Percentiles rank a stretch among this genome's conserved stretches.
These are phyloP conservation scores for Hyaloperonospora brassicae DNA, from an alignment of 352 stramenopile genomes.

Conservation along the genomic window DNA sequence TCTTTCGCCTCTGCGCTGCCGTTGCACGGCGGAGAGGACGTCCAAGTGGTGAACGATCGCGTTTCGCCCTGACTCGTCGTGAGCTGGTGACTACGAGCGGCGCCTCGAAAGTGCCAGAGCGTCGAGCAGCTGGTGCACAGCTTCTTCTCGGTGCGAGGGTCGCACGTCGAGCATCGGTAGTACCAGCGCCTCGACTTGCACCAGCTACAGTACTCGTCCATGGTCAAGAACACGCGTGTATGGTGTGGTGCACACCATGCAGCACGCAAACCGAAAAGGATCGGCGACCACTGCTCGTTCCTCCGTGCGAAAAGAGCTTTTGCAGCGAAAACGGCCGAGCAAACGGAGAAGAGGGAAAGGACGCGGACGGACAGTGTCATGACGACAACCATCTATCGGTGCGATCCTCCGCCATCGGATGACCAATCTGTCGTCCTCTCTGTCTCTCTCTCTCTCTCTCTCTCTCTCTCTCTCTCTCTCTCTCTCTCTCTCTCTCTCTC, in stretches of 20 bases:
- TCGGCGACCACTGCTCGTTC: too few species aligned
- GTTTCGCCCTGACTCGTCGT: constrained; percentile 17
- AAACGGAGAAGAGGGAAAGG: too few species aligned
- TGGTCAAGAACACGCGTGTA: background rate
- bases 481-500: too few species aligned
- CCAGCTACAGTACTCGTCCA: constrained; percentile 26
- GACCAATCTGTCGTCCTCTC: too few species aligned
- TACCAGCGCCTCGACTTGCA: constrained; percentile 24
- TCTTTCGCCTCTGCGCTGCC: background rate
- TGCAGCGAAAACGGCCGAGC: too few species aligned
- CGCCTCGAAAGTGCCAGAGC: constrained; percentile 37
- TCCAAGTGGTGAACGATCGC: constrained; percentile 23
- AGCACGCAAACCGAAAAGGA: too few species aligned
- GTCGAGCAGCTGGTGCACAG: constrained; percentile 25
- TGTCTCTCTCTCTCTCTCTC: too few species aligned
- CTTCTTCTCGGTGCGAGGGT: constrained; percentile 27
- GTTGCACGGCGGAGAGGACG: background rate
- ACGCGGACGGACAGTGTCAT: too few species aligned
- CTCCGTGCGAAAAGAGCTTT: too few species aligned
- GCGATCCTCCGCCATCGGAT: too few species aligned
- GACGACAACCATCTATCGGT: too few species aligned
- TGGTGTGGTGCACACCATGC: constrained; percentile 4
- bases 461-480: too few species aligned
- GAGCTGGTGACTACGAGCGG: constrained; percentile 26
- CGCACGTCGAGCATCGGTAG: constrained; percentile 31